Evolutionary conservation across 129 eudicot genomes (phyloP).

Genomic region (Lactuca sativa): DNA sequence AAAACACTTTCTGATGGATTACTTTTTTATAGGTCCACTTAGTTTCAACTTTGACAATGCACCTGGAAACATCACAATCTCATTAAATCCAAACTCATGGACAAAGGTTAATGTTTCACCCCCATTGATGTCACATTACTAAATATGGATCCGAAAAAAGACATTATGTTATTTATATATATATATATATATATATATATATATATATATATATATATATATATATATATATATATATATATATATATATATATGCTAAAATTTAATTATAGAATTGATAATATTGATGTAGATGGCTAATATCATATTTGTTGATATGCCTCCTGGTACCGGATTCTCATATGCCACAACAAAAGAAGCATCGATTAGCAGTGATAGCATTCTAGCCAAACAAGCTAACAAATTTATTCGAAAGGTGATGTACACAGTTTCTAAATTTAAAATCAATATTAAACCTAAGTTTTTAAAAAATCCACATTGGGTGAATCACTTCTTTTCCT

Average conservation of each 20-base stretch:
- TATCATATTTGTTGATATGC: slow-evolving; percentile 36
- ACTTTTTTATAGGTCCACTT: slow-evolving; percentile 41
- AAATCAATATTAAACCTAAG: background rate
- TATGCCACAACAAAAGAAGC: slow-evolving; percentile 36
- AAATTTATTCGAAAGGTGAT: slow-evolving; percentile 32
- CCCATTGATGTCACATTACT: too few species aligned
- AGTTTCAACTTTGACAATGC: slow-evolving; percentile 36
- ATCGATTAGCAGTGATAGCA: slow-evolving; percentile 28
- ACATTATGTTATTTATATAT: too few species aligned
- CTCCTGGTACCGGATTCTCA: slow-evolving; percentile 41
- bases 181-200: too few species aligned
- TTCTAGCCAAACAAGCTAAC: slow-evolving; percentile 11
- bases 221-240: too few species aligned
- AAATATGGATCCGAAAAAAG: too few species aligned
- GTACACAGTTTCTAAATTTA: background rate
- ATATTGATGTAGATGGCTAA: slow-evolving; percentile 30
- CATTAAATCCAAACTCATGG: slow-evolving; percentile 44
- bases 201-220: too few species aligned
- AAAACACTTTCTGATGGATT: background rate
- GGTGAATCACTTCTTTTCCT: too few species aligned
- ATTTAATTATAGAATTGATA: background rate
- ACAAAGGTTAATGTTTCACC: slow-evolving; percentile 34
- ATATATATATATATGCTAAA: too few species aligned
- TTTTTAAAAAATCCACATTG: too few species aligned
- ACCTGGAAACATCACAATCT: slow-evolving; percentile 26